phyloP scores from a whole-genome alignment of 2,329 filamentous ascomycete species.

The Claviceps sp. region DNA sequence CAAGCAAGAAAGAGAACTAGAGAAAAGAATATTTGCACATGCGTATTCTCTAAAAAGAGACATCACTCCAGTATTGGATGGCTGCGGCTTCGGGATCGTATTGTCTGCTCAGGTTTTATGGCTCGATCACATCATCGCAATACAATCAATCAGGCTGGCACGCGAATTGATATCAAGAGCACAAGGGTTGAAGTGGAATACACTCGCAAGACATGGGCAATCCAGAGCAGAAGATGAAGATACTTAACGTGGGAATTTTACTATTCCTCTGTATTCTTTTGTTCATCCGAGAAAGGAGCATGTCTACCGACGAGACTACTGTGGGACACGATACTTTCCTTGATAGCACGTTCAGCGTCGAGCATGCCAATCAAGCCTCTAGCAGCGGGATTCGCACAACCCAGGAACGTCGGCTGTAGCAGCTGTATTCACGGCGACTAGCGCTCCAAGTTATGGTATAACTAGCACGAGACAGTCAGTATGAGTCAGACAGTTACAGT shows the following conservation, averaged over 20 bases:
- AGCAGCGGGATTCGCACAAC: slow-evolving; percentile 23
- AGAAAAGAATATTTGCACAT: not conserved
- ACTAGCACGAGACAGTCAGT: slow-evolving; percentile 41
- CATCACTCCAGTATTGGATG: not conserved
- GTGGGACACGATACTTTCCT: slow-evolving; percentile 22
- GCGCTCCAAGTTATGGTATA: slow-evolving; percentile 51
- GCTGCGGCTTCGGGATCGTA: not conserved
- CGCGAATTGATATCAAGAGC: not conserved
- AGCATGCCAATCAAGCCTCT: slow-evolving; percentile 9
- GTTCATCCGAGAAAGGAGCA: slow-evolving; percentile 17
- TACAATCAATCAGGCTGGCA: not conserved
- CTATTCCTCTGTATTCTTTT: slow-evolving; percentile 2
- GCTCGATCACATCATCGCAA: not conserved
- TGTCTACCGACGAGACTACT: slow-evolving; percentile 18
- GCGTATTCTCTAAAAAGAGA: not conserved
- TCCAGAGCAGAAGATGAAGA: not conserved
- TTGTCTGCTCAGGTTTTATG: not conserved
- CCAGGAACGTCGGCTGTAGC: slow-evolving; percentile 34
- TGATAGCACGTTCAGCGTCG: slow-evolving; percentile 33
- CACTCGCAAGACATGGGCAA: not conserved
- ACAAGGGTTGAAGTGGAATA: not conserved
- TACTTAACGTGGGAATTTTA: not conserved
- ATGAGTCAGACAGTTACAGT: slow-evolving; percentile 17
- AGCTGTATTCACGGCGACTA: slow-evolving; percentile 41
- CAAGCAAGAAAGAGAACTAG: not conserved